Conservation (phyloP, 2,329 filamentous ascomycete species). For the Orbilia ellipsospora region DNA sequence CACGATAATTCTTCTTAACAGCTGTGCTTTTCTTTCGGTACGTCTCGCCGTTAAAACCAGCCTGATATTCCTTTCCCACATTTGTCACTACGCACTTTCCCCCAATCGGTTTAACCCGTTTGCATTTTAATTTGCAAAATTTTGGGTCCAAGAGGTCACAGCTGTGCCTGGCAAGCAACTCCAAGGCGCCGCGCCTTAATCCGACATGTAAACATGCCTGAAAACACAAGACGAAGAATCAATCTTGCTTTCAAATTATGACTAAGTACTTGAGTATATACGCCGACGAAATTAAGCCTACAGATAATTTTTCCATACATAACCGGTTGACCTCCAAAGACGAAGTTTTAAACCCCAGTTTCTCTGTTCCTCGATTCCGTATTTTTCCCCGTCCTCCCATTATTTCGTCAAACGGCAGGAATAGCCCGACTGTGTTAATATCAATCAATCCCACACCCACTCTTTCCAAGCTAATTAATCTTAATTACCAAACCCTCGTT, state of each 20-base stretch:
- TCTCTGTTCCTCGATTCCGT: slow-evolving; percentile 21
- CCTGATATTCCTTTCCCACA: not conserved
- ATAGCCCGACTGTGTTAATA: slow-evolving; percentile 43
- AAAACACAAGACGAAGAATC: no score
- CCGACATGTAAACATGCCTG: not conserved
- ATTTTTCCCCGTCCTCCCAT: slow-evolving; percentile 1
- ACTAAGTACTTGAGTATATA: no score
- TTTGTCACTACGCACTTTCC: slow-evolving; percentile 12
- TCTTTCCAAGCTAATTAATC: not conserved
- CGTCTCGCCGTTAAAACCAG: slow-evolving; percentile 50
- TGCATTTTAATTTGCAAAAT: not conserved
- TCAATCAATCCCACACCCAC: slow-evolving; percentile 11
- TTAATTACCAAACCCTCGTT: slow-evolving; percentile 10
- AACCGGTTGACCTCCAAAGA: not conserved
- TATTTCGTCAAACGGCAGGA: slow-evolving; percentile 27
- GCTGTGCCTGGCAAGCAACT: no score
- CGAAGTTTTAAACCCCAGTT: not conserved
- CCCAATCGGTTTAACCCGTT: slow-evolving; percentile 41
- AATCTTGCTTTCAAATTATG: no score
- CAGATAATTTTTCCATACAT: no score
- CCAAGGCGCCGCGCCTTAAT: no score
- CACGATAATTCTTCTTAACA: not conserved
- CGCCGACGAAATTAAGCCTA: no score
- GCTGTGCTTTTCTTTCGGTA: slow-evolving; percentile 39
- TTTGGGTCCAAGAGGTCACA: no score